Base-by-base conservation (phyloP, 768 basidiomycete species). In the Aureoboletus auriporus region DNA sequence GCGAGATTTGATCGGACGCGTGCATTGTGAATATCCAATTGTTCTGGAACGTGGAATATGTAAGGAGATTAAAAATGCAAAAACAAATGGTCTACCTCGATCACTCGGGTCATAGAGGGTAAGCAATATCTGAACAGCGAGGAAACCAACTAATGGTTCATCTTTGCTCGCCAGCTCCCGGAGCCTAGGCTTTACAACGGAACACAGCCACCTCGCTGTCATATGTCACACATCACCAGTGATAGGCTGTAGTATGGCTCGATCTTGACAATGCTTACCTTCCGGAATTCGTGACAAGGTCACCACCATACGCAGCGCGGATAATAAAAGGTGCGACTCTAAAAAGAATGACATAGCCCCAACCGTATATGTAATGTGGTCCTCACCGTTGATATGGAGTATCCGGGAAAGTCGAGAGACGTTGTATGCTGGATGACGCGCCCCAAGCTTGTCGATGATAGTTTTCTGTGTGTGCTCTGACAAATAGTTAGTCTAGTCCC, bases 111-210 rank as follows among this genome's bases (percentile, higher is more conserved):
- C 23, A 5, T 45, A 50, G 8, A 62, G 34, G 2, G 35, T 42
- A 29, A 62, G 44, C 8, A 41, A 39, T 36, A 56, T 46, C 26
- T 59, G 54, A 3, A 57, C 61, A 13, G 61, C 57, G 4, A 62
- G 49, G 14, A 45, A 34, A 37, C 60, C 57, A n/a, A 62, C 23
- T 2, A 49, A 29, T 23, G 41, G 16, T 1, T 45, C 44, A 6
- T 46, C 1, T 16, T 41, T 57, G 23, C 16, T 30, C 9, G 61
- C 55, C 23, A 62, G 30, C 20, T 53, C 33, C n/a, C 28, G 40
- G 27, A 62, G 34, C 30, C 53, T 51, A 8, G 47, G 42, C 26
- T 46, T 57, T n/a, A 60, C 47, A 3, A 2, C 1, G 4, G 11
- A 12, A 26, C 31, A 33, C 13, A 13, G 10, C 10, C 9, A 9